A percentile compares a stretch with the other conserved stretches of the same genome.
Evolutionary conservation across 169 alveolate genomes (phyloP).

Genomic region (Plasmodium coatneyi): DNA sequence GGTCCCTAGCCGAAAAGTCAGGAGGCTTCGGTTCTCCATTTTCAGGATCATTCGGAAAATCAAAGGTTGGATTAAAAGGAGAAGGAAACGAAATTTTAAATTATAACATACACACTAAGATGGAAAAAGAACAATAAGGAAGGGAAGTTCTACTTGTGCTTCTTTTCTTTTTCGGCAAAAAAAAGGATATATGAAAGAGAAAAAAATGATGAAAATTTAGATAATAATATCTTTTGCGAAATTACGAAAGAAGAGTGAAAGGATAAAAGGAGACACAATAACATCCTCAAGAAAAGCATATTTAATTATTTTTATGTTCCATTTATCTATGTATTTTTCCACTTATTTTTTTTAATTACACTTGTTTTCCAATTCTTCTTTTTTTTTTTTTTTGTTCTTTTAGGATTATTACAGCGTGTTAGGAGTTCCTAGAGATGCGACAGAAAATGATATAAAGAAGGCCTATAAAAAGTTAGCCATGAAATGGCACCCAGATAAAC

Average conservation of each 20-base stretch:
- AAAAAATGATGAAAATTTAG: neutral
- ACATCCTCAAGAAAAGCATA: neutral
- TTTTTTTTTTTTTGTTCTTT: neutral
- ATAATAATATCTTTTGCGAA: neutral
- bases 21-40: neutral
- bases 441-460: neutral
- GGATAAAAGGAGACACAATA: neutral
- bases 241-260: neutral
- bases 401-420: neutral
- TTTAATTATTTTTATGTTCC: neutral
- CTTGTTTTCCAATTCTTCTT: neutral
- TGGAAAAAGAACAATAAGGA: neutral
- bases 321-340: neutral
- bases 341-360: neutral
- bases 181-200: neutral
- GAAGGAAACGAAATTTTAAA: neutral
- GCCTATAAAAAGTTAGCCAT: neutral
- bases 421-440: neutral
- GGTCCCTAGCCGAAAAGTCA: neutral
- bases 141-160: neutral
- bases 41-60: neutral
- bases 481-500: conserved; percentile 17
- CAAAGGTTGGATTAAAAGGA: conserved; percentile 6
- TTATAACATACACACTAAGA: neutral
- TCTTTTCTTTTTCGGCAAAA: neutral